Base-by-base conservation (phyloP, 768 basidiomycete species). In the Termitomyces sp. region DNA sequence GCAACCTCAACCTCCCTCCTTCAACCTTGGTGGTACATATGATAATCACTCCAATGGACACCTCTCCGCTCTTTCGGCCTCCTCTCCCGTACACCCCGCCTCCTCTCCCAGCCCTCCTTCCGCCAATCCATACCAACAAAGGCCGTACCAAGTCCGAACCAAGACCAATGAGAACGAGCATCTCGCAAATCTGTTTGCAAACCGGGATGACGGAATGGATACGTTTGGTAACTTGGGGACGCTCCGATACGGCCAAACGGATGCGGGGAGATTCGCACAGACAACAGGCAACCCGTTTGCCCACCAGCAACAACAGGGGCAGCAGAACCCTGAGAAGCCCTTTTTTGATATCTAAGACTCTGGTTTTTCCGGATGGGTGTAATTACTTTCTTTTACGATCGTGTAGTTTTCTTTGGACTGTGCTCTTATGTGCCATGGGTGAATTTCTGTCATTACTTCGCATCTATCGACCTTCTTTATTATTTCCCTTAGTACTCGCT, bases 171-270 rank as follows among this genome's bases (percentile, higher is more conserved):
- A 80, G 49, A 92, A 96, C 69, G 84, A 90, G 60, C 82, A 92
- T 14, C 81, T 99, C 54, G 94, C 95, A 2, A 76, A 71, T 54
- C 72, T 98, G 64, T 86, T 98, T 61, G 95, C 92, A 6, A 92
- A 90, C 66, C 80, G 88, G 52, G 95, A 97, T 57, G 94, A 92
- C 64, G 96, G 97, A 1, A 77, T 90, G 68, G 97, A 99, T 73
- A 96, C 96, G 54, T 98, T 98, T 68, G 96, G 96, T 52, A 99
- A 98, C 69, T 65, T 84, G 33, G 96, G 96, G 20, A 60, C 77
- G 53, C 69, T 96, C 61, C 82, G 94, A 78, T 85, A 84, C 59
- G 85, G 85, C 2, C 76, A 82, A 51, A 81, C 83, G 0, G 76
- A 79, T 36, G 84, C 81, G 18, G 83, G 84, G 9, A 72, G 75